Evolutionary conservation across 345 rosid genomes (phyloP), one percentile per base, ranked within the genome.

Genomic region (Linum lewisii): DNA sequence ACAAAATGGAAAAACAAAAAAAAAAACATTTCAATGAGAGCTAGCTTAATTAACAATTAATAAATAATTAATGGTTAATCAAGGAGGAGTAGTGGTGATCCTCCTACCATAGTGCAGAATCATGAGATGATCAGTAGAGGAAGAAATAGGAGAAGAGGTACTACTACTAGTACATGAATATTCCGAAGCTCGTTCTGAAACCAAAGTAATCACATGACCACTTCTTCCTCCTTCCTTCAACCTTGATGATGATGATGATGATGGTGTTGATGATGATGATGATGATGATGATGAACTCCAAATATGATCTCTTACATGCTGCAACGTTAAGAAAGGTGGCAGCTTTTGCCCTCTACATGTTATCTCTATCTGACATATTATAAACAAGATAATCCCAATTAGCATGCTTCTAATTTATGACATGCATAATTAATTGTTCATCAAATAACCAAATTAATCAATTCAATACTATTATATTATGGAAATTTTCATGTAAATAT

Each of bases 331-430:
- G 78, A 69, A 65, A 32, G 91, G 99, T 60, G 19, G 74, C 37
- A 93, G 86, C 69, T 81, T 77, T 69, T 89, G 87, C 76, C 97
- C 99, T 77, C 84, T 81, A 74, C 99, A 93, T 72, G 74, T 89
- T 77, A 93, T 87, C 76, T 87, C 99, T 66, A 89, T 54, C 99
- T 93, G 94, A 75, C 2, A 38, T 13, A 38, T 15, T 13, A 38
- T 8, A 42, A 42, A 11, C 47, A 42, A 42, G n/a, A n/a, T n/a
- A 42, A 42, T 11, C 47, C 47, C 9, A 42, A 11, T n/a, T n/a
- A n/a, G n/a, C n/a, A n/a, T n/a, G n/a, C n/a, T n/a, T n/a, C n/a
- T n/a, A n/a, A n/a, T n/a, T n/a, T n/a, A n/a, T n/a, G n/a, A n/a
- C n/a, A n/a, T n/a, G n/a, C n/a, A n/a, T n/a, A n/a, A n/a, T n/a